phyloP scores from a whole-genome alignment of 2,329 filamentous ascomycete species.

The Venturia oleaginea region DNA sequence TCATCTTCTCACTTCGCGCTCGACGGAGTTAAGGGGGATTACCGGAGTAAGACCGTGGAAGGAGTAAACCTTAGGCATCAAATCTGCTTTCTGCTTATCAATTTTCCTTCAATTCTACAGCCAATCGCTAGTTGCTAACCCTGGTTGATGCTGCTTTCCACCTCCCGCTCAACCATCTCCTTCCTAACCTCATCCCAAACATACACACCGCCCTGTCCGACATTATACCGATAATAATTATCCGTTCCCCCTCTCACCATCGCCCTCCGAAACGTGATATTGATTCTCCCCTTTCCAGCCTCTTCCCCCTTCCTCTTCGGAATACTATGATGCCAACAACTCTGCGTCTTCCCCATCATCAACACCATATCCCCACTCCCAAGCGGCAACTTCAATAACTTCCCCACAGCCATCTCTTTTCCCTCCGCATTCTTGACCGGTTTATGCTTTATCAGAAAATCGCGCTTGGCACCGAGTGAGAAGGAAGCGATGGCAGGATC shows the following conservation, averaged over 20 bases:
- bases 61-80: not conserved
- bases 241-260: constrained; percentile 64
- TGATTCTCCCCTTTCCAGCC: constrained; percentile 53
- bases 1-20: not conserved
- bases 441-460: constrained; percentile 76
- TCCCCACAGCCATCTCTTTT: constrained; percentile 22
- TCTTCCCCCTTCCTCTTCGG: constrained; percentile 61
- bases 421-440: constrained; percentile 35
- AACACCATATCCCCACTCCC: constrained; percentile 68
- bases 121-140: no score
- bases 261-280: constrained; percentile 69
- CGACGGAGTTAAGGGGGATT: not conserved
- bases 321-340: constrained; percentile 68
- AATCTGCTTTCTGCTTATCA: not conserved
- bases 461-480: constrained; percentile 60
- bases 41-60: not conserved
- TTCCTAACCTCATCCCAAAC: constrained; percentile 52
- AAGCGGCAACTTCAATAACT: constrained; percentile 44
- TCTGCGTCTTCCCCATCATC: constrained; percentile 68
- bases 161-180: constrained; percentile 39
- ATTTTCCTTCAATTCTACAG: no score
- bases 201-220: constrained; percentile 59
- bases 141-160: no score
- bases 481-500: constrained; percentile 67
- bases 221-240: constrained; percentile 80